phyloP scores from a whole-genome alignment of 768 basidiomycete species.

The Tephrocybe sp. region DNA sequence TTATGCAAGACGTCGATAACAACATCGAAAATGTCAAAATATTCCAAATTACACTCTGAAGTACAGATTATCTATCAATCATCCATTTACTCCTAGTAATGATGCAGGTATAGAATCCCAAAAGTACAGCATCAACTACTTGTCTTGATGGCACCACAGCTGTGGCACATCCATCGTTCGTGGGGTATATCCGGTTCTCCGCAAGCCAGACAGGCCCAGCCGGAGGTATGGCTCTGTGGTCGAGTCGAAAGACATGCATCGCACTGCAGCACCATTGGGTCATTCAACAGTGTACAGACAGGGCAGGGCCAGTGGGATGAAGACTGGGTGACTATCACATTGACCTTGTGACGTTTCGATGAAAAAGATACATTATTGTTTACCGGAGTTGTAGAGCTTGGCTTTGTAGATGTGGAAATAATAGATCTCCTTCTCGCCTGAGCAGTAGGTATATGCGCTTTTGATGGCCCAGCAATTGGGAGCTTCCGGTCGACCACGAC shows the following conservation, averaged over 20 bases:
- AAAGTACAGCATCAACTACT: slow-evolving; percentile 27
- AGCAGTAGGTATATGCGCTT: slow-evolving; percentile 16
- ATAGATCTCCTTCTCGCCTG: slow-evolving; percentile 10
- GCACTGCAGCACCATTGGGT: slow-evolving; percentile 48
- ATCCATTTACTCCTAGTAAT: no score
- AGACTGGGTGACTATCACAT: neutral
- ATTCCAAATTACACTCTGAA: slow-evolving; percentile 36
- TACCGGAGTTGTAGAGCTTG: neutral
- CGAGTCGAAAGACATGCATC: slow-evolving; percentile 51
- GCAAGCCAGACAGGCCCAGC: slow-evolving; percentile 70
- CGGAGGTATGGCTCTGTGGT: slow-evolving; percentile 29
- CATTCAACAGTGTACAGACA: slow-evolving; percentile 70
- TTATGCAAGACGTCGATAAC: slow-evolving; percentile 31
- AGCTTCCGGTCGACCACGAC: slow-evolving; percentile 27
- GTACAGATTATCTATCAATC: slow-evolving; percentile 6
- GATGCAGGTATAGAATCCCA: no score
- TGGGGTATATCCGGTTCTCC: slow-evolving; percentile 61
- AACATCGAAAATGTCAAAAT: slow-evolving; percentile 41
- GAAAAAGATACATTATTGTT: neutral
- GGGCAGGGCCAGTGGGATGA: slow-evolving; percentile 49
- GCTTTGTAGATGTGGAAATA: slow-evolving; percentile 7
- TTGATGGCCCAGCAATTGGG: slow-evolving; percentile 22
- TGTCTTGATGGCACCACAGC: slow-evolving; percentile 68
- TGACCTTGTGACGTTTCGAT: slow-evolving; percentile 8
- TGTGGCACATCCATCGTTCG: slow-evolving; percentile 73